phyloP scores from a whole-genome alignment of 2,329 filamentous ascomycete genomes.

The Hypocreales sp. region DNA sequence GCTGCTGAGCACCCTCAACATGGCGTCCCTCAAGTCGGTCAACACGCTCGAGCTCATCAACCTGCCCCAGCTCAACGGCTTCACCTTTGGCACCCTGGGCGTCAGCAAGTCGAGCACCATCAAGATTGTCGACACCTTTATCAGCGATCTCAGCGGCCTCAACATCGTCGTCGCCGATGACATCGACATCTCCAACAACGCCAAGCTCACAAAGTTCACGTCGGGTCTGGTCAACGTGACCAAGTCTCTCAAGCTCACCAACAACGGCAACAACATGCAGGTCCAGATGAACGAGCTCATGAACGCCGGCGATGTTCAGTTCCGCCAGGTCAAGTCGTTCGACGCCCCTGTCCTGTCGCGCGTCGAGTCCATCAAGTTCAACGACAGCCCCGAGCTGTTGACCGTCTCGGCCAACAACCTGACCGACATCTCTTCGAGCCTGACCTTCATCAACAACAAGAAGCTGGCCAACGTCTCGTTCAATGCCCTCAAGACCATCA shows the following conservation, averaged over 20 bases:
- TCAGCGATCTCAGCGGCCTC: slow-evolving; percentile 66
- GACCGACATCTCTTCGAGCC: slow-evolving; percentile 38
- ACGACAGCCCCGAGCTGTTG: slow-evolving; percentile 59
- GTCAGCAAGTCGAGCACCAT: slow-evolving; percentile 55
- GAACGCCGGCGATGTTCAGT: slow-evolving; percentile 33
- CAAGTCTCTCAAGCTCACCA: slow-evolving; percentile 53
- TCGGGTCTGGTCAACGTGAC: slow-evolving; percentile 67
- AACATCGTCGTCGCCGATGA: slow-evolving; percentile 56
- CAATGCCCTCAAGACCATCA: slow-evolving; percentile 49
- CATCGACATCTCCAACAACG: slow-evolving; percentile 86
- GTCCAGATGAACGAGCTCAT: slow-evolving; percentile 65
- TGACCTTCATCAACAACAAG: slow-evolving; percentile 49
- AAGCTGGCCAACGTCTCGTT: slow-evolving; percentile 60
- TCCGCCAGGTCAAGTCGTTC: slow-evolving; percentile 63
- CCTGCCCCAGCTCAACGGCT: slow-evolving; percentile 42
- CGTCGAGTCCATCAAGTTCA: slow-evolving; percentile 64
- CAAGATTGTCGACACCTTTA: slow-evolving; percentile 71
- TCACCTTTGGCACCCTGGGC: slow-evolving; percentile 33
- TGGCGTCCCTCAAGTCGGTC: slow-evolving; percentile 50
- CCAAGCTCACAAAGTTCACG: slow-evolving; percentile 57
- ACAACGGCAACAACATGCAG: slow-evolving; percentile 61
- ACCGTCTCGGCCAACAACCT: slow-evolving; percentile 42
- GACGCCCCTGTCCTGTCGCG: slow-evolving; percentile 54
- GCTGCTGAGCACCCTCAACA: slow-evolving; percentile 49
- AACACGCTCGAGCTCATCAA: slow-evolving; percentile 55